phyloP scores from a whole-genome alignment of 2,329 filamentous ascomycete genomes.

The Annulohypoxylon truncatum region DNA sequence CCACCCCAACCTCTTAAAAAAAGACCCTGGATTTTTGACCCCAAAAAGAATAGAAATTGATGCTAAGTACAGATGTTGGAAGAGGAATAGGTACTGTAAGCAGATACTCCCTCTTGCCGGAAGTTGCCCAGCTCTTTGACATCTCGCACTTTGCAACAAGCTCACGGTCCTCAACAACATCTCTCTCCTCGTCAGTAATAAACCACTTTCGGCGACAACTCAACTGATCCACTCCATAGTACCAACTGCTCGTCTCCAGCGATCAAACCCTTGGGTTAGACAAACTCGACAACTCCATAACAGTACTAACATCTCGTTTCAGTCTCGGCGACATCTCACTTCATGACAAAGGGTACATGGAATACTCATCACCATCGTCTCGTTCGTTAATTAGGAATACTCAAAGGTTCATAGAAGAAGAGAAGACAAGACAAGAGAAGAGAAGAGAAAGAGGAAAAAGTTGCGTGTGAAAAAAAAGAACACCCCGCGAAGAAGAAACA shows the following conservation, averaged over 20 bases:
- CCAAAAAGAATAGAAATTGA: not conserved
- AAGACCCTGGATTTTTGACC: not conserved
- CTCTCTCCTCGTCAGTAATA: not conserved
- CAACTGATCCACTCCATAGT: not conserved
- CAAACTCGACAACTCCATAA: not conserved
- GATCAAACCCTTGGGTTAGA: not conserved
- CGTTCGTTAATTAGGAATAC: slow-evolving; percentile 8
- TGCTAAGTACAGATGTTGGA: not conserved
- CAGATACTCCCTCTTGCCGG: not conserved
- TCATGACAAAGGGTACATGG: not conserved
- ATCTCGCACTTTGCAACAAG: not conserved
- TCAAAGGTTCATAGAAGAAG: not conserved
- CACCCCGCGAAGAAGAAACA: slow-evolving; percentile 27
- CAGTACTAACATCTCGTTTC: not conserved
- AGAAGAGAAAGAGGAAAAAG: not conserved
- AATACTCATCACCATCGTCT: not conserved
- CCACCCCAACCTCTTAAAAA: not conserved
- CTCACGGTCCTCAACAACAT: not conserved
- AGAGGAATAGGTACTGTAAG: not conserved
- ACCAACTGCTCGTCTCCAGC: not conserved
- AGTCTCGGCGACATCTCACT: not conserved
- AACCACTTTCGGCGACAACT: not conserved
- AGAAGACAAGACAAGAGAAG: not conserved
- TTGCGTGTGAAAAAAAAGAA: slow-evolving; percentile 25
- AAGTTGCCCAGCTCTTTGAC: not conserved